Evolutionary conservation across 1,284 basidiomycete genomes (phyloP).

Genomic region (Coriolopsis trogii): DNA sequence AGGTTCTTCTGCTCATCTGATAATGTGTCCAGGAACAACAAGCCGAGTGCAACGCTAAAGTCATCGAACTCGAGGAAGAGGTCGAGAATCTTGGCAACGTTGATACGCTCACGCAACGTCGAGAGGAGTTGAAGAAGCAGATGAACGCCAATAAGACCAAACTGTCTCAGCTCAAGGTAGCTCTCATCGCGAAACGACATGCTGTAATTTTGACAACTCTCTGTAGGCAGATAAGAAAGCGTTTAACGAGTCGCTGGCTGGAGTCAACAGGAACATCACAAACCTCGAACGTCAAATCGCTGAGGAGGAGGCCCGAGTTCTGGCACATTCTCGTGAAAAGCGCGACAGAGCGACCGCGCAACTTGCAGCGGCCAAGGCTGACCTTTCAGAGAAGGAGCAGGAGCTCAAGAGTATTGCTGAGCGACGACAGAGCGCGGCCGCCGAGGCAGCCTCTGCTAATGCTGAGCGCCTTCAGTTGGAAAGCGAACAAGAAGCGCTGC

Average conservation of each 20-base stretch:
- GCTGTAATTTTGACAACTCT: neutral
- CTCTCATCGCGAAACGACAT: neutral
- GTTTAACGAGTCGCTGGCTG: slow-evolving; percentile 48
- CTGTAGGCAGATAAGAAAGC: slow-evolving; percentile 26
- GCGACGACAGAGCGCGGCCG: slow-evolving; percentile 35
- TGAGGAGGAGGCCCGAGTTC: slow-evolving; percentile 57
- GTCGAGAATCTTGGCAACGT: slow-evolving; percentile 53
- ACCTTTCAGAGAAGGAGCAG: slow-evolving; percentile 27
- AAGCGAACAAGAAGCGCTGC: slow-evolving; percentile 33
- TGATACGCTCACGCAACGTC: slow-evolving; percentile 50
- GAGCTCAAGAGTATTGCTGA: slow-evolving; percentile 39
- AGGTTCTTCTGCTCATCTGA: slow-evolving; percentile 20
- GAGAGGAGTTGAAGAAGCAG: slow-evolving; percentile 45
- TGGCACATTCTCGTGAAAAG: slow-evolving; percentile 59
- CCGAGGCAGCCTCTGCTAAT: slow-evolving; percentile 36
- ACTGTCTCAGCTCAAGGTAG: slow-evolving; percentile 50
- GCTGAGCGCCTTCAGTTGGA: slow-evolving; percentile 40
- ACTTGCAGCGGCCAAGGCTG: slow-evolving; percentile 46
- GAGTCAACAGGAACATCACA: slow-evolving; percentile 48
- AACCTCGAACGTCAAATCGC: slow-evolving; percentile 55
- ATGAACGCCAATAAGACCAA: slow-evolving; percentile 50
- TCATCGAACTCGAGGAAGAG: slow-evolving; percentile 52
- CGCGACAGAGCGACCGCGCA: slow-evolving; percentile 57
- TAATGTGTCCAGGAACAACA: slow-evolving; percentile 43
- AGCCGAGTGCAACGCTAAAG: slow-evolving; percentile 45